Conservation (phyloP, 495 filamentous ascomycete genomes). For the Podospora bellae-mahoneyi region DNA sequence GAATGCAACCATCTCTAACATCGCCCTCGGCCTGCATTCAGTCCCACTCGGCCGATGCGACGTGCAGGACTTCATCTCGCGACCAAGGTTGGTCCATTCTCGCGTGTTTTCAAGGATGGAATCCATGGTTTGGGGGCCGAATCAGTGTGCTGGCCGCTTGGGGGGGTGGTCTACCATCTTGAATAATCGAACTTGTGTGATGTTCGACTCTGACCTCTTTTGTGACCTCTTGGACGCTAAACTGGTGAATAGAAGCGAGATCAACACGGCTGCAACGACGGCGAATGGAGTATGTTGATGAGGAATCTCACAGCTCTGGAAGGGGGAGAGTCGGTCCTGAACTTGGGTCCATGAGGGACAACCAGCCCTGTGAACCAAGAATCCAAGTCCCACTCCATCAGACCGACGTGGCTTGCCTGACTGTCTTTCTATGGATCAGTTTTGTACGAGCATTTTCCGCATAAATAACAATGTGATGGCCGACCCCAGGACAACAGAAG, state of each 20-base stretch:
- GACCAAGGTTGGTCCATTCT: not conserved
- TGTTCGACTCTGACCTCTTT: not conserved
- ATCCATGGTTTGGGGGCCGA: not conserved
- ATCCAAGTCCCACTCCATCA: not conserved
- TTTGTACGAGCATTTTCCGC: not conserved
- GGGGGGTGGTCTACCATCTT: not conserved
- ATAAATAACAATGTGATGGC: not conserved
- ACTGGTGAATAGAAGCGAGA: not conserved
- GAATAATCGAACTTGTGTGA: not conserved
- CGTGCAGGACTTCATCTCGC: not conserved
- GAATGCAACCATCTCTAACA: not conserved
- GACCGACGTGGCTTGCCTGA: not conserved
- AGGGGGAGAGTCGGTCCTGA: not conserved
- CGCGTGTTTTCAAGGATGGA: not conserved
- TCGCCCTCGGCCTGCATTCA: not conserved
- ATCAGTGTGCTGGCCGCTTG: not conserved
- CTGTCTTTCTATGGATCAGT: not conserved
- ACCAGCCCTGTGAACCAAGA: not conserved
- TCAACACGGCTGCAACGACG: not conserved
- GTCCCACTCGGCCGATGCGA: not conserved
- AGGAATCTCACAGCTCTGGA: not conserved
- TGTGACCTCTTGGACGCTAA: not conserved
- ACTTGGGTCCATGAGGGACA: not conserved
- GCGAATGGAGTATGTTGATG: not conserved
- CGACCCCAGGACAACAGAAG: too few species aligned